Conservation (phyloP, 1,139 yeast genomes). For the Kazachstania sp. region DNA sequence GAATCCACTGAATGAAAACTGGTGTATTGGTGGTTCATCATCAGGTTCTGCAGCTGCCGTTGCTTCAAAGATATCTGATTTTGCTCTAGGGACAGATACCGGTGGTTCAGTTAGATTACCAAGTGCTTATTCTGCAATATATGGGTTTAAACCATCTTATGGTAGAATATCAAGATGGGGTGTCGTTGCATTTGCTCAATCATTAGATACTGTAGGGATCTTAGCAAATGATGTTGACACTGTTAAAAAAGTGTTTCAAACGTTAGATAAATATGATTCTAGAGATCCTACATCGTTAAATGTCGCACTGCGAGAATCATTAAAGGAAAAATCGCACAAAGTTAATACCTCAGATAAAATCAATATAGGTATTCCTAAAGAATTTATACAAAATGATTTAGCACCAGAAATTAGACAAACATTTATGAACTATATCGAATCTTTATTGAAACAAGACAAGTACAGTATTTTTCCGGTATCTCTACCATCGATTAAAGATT, state of each 20-base stretch:
- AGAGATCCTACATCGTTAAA: slow-evolving; percentile 76
- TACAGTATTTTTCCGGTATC: slow-evolving; percentile 56
- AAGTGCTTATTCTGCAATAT: slow-evolving; percentile 72
- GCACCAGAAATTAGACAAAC: slow-evolving; percentile 38
- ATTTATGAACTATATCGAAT: slow-evolving; percentile 41
- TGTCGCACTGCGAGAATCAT: slow-evolving; percentile 30
- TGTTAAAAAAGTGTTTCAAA: slow-evolving; percentile 43
- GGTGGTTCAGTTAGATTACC: slow-evolving; percentile 95
- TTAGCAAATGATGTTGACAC: slow-evolving; percentile 43
- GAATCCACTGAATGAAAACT: slow-evolving; percentile 45
- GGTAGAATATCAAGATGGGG: slow-evolving; percentile 92
- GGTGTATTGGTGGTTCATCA: slow-evolving; percentile 82
- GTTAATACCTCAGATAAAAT: slow-evolving; percentile 26
- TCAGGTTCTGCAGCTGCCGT: slow-evolving; percentile 97
- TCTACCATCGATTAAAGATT: slow-evolving; percentile 55
- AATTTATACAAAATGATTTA: slow-evolving; percentile 52
- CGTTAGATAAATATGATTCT: slow-evolving; percentile 52
- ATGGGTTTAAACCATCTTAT: slow-evolving; percentile 88
- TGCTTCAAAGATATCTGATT: slow-evolving; percentile 57
- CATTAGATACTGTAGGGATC: slow-evolving; percentile 90
- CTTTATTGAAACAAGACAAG: slow-evolving; percentile 38
- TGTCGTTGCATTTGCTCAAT: slow-evolving; percentile 85
- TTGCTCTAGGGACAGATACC: slow-evolving; percentile 86
- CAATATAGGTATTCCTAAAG: slow-evolving; percentile 61
- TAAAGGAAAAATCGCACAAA: background rate